Base-by-base conservation (phyloP, 2,329 filamentous ascomycete genomes). In the Exophiala lecanii-corni region DNA sequence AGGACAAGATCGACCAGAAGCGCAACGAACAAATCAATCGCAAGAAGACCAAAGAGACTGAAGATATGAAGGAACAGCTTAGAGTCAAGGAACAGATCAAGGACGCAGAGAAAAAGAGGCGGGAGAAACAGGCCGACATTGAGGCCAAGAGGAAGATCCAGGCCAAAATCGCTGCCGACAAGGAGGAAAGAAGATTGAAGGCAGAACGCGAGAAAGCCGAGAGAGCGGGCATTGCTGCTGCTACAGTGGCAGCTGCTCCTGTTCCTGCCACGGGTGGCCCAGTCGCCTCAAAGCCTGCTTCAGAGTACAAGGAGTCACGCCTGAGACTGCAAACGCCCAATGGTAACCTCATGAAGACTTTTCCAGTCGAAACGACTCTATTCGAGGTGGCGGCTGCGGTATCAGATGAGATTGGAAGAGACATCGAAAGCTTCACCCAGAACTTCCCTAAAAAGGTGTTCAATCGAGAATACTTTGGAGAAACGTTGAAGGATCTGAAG, bases 91-190 rank as follows among this genome's bases (percentile, higher is more conserved):
- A 97, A 69, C 87, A 88, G 62, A 79, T 96, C 62, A 95, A 96
- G 66, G 88, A 95, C 56, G 89, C 88, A 0, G 82, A 82, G 39
- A 79, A 81, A 57, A 96, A 96, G 72, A 82, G 83, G 41, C 79
- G 83, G 58, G 92, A 98, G 70, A 96, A 96, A 71, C 70, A 78
- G 31, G 87, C 84, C 12, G 92, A 97, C 40, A 65, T 84, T 6
- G 87, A 88, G 32, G 91, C 88, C 9, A 92, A 91, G 73, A 86
- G 84, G 66, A 80, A 86, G 25, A 91, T 96, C 63, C 84, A 89
- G 68, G 89, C 88, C 43, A 89, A 89, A 74, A 95, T 98, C 53
- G 89, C 92, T 56, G 89, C 86, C 10, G 89, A 97, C 70, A 96
- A 94, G 72, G 85, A 87, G 56, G 89, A 91, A 58, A 81, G 92